Evolutionary conservation across 345 rosid genomes (phyloP).

Genomic region (Brassica incana): DNA sequence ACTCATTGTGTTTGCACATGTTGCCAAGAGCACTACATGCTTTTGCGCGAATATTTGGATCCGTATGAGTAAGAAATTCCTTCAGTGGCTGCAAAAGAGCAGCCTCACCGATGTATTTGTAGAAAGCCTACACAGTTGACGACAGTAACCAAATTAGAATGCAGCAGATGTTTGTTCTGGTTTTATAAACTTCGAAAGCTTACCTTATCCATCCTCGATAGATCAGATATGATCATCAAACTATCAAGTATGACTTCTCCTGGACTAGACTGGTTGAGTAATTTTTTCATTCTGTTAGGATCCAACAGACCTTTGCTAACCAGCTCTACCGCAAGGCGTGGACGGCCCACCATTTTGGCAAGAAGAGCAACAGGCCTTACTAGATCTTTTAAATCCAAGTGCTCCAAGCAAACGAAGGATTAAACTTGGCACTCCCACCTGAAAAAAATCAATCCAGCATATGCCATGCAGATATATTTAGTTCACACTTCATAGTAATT

Average conservation of each 20-base stretch:
- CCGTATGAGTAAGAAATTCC: conserved; percentile 69
- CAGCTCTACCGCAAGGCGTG: conserved; percentile 77
- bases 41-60: conserved; percentile 87
- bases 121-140: conserved; percentile 66
- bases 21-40: conserved; percentile 94
- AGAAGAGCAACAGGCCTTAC: conserved; percentile 86
- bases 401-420: conserved; percentile 77
- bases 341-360: conserved; percentile 82
- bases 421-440: conserved; percentile 74
- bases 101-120: conserved; percentile 79
- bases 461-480: neutral
- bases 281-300: conserved; percentile 68
- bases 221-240: conserved; percentile 90
- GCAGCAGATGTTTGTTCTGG: neutral
- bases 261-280: conserved; percentile 69
- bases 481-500: neutral
- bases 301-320: conserved; percentile 81
- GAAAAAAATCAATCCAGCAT: conserved; percentile 19
- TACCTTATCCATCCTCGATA: conserved; percentile 95
- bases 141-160: neutral
- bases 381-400: conserved; percentile 70
- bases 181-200: conserved; percentile 28
- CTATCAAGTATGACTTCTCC: conserved; percentile 76
- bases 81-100: conserved; percentile 61
- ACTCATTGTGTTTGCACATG: conserved; percentile 88